Evolutionary conservation across 139 green algal species (phyloP).

Genomic region (Yamagishiella unicocca): DNA sequence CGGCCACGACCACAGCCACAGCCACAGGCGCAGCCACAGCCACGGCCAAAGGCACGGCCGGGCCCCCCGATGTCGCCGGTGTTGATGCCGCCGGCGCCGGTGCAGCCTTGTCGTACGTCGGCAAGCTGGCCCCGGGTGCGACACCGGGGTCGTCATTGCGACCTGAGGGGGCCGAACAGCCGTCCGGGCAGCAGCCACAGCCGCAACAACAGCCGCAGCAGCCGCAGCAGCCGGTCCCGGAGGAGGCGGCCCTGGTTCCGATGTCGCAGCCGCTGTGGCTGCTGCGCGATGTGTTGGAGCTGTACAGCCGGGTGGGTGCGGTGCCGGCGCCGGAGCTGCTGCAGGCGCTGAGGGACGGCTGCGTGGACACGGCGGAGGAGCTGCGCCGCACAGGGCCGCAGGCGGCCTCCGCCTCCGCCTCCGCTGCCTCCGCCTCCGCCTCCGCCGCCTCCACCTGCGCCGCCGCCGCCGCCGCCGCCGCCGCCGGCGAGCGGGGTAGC

Average conservation of each 20-base stretch:
- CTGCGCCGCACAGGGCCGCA: too few relatives aligned
- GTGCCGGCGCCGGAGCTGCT: background rate
- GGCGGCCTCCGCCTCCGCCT: background rate
- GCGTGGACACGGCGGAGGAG: background rate
- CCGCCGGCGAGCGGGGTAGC: too few relatives aligned
- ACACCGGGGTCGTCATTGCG: too few relatives aligned
- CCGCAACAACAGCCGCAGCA: background rate
- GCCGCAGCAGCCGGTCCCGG: background rate
- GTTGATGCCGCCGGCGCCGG: too few relatives aligned
- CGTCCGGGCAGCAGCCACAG: background rate
- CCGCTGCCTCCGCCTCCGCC: background rate
- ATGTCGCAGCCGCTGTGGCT: conserved; percentile 16
- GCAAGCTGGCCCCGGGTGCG: too few relatives aligned
- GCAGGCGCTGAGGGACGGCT: background rate
- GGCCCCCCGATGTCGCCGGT: too few relatives aligned
- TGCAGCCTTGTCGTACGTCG: too few relatives aligned
- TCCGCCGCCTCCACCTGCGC: too few relatives aligned
- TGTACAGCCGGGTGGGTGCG: background rate
- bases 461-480: too few relatives aligned
- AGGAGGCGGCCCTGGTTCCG: background rate
- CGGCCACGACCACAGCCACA: background rate
- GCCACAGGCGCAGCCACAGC: background rate
- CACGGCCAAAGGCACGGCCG: too few relatives aligned
- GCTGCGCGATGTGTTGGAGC: conserved; percentile 25
- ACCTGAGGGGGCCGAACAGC: too few relatives aligned